phyloP scores from a whole-genome alignment of 129 eudicot species.

The Pittosporum tobira region DNA sequence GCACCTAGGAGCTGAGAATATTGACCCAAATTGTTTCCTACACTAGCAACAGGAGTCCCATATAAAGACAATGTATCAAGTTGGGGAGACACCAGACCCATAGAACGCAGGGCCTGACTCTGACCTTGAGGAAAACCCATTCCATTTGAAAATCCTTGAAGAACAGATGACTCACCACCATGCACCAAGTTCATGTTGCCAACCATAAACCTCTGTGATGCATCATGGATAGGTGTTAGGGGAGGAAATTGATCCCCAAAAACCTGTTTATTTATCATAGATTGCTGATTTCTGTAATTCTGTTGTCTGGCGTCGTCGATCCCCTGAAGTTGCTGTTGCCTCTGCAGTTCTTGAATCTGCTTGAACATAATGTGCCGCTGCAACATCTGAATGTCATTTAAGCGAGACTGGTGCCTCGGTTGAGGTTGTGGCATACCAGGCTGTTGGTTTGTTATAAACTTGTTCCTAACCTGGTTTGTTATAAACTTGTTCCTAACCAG shows the following conservation, averaged over 20 bases:
- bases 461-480: background rate
- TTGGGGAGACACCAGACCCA: slow-evolving; percentile 35
- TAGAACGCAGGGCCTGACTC: slow-evolving; percentile 23
- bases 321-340: slow-evolving; percentile 51
- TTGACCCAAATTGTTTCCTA: slow-evolving; percentile 28
- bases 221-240: slow-evolving; percentile 32
- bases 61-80: slow-evolving; percentile 28
- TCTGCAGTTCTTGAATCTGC: slow-evolving; percentile 56
- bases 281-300: slow-evolving; percentile 28
- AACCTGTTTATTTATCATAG: slow-evolving; percentile 26
- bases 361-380: slow-evolving; percentile 73
- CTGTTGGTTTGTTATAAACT: slow-evolving; percentile 1
- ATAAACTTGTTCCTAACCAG: background rate
- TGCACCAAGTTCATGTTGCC: slow-evolving; percentile 27
- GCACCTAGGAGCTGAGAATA: slow-evolving; percentile 41
- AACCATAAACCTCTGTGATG: slow-evolving; percentile 44
- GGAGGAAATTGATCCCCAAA: slow-evolving; percentile 26
- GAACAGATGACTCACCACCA: slow-evolving; percentile 18
- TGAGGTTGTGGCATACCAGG: slow-evolving; percentile 27
- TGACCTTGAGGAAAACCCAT: slow-evolving; percentile 42
- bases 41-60: slow-evolving; percentile 27
- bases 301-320: slow-evolving; percentile 32
- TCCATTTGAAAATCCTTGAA: slow-evolving; percentile 45
- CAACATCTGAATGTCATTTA: slow-evolving; percentile 55
- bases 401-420: slow-evolving; percentile 21